phyloP scores from a whole-genome alignment of 169 alveolate genomes.

The Plasmodium inui region DNA sequence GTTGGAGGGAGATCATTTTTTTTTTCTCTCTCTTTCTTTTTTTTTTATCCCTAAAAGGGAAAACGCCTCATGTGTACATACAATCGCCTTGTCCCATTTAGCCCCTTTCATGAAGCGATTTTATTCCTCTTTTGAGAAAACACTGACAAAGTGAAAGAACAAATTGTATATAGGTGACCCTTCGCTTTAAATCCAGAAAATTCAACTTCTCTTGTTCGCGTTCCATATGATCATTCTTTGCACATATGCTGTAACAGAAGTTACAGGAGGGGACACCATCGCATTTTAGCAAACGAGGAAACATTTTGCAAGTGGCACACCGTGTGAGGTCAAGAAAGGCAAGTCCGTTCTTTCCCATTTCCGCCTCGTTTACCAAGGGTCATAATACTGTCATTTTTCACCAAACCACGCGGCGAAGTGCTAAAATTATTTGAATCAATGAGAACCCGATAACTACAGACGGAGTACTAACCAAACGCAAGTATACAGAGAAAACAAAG shows the following conservation, averaged over 20 bases:
- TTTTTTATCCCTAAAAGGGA: neutral
- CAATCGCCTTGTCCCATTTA: neutral
- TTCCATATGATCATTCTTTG: neutral
- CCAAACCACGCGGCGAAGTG: neutral
- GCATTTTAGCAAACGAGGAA: neutral
- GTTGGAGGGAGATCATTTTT: neutral
- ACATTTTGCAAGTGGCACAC: neutral
- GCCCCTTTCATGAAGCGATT: neutral
- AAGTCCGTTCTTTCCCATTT: neutral
- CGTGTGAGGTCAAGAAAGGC: neutral
- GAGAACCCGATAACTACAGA: neutral
- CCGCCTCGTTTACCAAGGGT: neutral
- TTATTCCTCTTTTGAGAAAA: neutral
- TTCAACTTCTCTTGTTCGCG: neutral
- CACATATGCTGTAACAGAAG: neutral
- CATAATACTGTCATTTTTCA: neutral
- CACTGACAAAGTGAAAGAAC: neutral
- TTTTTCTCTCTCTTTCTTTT: neutral
- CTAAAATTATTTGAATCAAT: neutral
- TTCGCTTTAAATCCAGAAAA: neutral
- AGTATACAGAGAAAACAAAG: neutral
- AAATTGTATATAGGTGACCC: neutral
- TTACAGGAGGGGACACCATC: neutral
- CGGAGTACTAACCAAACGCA: neutral
- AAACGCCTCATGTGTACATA: conserved; percentile 3